Conservation (phyloP, 495 filamentous ascomycete genomes). For the Xanthoparmelia taractica region DNA sequence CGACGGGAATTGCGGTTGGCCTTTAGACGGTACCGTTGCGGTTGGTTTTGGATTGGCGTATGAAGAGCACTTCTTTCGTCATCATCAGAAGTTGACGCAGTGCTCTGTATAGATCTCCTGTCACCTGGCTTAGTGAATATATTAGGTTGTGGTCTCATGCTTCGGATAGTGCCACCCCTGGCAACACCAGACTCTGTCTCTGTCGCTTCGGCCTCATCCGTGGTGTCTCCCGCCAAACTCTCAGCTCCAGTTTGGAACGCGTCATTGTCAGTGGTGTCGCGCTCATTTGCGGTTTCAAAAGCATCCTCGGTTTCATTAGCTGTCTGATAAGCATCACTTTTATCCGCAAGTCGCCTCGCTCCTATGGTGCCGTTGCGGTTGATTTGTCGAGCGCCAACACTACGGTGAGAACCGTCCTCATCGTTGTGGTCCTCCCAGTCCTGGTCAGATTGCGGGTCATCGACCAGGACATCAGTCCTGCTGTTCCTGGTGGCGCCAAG, state of each 20-base stretch:
- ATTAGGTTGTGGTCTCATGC: slow-evolving; percentile 37
- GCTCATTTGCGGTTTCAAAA: slow-evolving; percentile 80
- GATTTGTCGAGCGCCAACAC: slow-evolving; percentile 23
- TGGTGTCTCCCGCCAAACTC: slow-evolving; percentile 69
- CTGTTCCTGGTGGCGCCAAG: slow-evolving; percentile 70
- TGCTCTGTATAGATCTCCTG: slow-evolving; percentile 70
- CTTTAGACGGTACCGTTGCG: slow-evolving; percentile 62
- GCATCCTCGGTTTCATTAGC: slow-evolving; percentile 78
- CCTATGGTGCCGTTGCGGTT: background rate
- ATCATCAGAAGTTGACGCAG: slow-evolving; percentile 80
- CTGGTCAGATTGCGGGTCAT: slow-evolving; percentile 47
- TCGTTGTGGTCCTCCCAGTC: slow-evolving; percentile 85
- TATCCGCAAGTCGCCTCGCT: slow-evolving; percentile 23
- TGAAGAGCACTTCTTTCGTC: slow-evolving; percentile 54
- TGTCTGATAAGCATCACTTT: slow-evolving; percentile 70
- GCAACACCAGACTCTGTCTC: slow-evolving; percentile 68
- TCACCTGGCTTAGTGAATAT: slow-evolving; percentile 44
- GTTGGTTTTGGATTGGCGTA: slow-evolving; percentile 55
- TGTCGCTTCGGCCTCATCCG: slow-evolving; percentile 70
- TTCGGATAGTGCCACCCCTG: slow-evolving; percentile 30
- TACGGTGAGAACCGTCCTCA: slow-evolving; percentile 43
- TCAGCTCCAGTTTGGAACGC: slow-evolving; percentile 89
- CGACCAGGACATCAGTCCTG: slow-evolving; percentile 64
- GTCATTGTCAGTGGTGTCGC: slow-evolving; percentile 71
- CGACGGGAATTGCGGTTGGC: slow-evolving; percentile 55